phyloP scores from a whole-genome alignment of 2,329 filamentous ascomycete genomes.

The Sporothrix humicola region DNA sequence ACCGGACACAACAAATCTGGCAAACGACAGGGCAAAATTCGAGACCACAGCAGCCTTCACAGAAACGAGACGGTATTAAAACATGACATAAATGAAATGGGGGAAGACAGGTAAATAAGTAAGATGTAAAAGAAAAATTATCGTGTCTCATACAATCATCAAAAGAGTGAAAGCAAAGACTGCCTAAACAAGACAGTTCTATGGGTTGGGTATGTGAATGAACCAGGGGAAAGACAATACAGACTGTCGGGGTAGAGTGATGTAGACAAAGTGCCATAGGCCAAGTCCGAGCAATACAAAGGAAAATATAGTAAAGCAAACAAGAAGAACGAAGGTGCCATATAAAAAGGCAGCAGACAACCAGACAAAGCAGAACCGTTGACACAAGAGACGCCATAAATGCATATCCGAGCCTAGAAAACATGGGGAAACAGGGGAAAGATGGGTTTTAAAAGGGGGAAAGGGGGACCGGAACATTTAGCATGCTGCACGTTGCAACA shows the following conservation, averaged over 20 bases:
- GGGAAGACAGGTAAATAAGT: constrained; percentile 27
- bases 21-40: not conserved
- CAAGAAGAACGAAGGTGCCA: constrained; percentile 3
- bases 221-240: constrained; percentile 8
- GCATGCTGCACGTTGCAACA: not conserved
- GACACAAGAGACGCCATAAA: constrained; percentile 9
- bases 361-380: constrained; percentile 24
- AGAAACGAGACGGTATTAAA: constrained; percentile 13
- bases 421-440: not conserved
- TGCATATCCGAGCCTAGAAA: not conserved
- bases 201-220: constrained; percentile 28
- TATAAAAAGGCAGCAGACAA: not conserved
- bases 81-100: not conserved
- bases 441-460: not conserved
- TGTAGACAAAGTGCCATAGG: constrained; percentile 11
- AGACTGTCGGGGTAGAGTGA: constrained; percentile 13
- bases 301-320: constrained; percentile 26
- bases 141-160: constrained; percentile 37
- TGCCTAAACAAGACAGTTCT: constrained; percentile 13
- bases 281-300: constrained; percentile 24
- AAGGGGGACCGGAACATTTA: not conserved
- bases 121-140: constrained; percentile 33
- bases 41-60: not conserved
- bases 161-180: constrained; percentile 24
- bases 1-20: constrained; percentile 5